Evolutionary conservation across 108 stramenopile genomes (phyloP), one percentile per base, ranked within the genome.

Genomic region (Cyclostephanos tholiformis): DNA sequence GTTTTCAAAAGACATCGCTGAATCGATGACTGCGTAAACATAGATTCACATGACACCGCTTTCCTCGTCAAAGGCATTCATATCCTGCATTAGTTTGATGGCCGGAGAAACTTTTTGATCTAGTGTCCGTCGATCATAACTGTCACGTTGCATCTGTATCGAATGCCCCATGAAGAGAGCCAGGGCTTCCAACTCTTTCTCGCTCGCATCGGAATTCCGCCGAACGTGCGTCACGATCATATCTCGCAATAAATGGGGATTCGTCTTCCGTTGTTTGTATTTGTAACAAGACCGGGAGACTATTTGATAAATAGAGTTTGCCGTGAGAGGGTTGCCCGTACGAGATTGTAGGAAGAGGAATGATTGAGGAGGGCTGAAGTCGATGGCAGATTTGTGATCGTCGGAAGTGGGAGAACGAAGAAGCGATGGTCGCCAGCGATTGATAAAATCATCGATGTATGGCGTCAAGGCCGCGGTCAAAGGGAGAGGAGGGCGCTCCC

Each of bases 101-200:
- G 91, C 94, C 0, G 94, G 94, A 51, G 90, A 89, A 44, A 92
- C 87, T 71, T 95, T 95, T 19, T 80, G 81, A n/a, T 70, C 82
- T 23, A 95, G 60, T 9, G 94, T 95, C 11, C 94, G 76, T 35
- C 91, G 74, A 76, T 95, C 93, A 55, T 95, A 95, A 26, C 89
- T 90, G 6, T 86, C 82, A n/a, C 90, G 72, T 76, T 95, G 94
- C 94, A 95, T 92, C 52, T 77, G 71, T 20, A 94, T 85, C 22
- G 86, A 87, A 72, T 94, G 93, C 1, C 94, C 94, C 94, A 95
- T 95, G 67, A 82, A 95, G 46, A 95, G 76, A 1, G 94, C 94
- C 56, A 95, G 61, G 2, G 91, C 91, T 72, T 95, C 94, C 59
- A 95, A 66, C 61, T 92, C 88, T 65, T 91, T 89, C 53, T 95